Conservation (phyloP, 305 asterid genomes). For the Fraxinus paxiana region DNA sequence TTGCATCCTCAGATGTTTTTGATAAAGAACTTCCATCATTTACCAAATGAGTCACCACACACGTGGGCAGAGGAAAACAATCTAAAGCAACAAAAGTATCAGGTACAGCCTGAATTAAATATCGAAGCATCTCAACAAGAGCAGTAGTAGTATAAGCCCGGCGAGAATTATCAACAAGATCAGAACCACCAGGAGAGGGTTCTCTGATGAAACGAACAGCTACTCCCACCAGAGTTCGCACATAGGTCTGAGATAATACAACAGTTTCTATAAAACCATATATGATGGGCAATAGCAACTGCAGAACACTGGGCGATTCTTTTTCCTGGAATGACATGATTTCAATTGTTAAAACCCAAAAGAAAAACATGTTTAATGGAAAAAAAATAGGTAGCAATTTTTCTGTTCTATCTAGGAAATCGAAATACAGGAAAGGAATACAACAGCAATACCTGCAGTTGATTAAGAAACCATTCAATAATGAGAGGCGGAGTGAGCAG, state of each 20-base stretch:
- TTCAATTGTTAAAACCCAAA: conserved; percentile 24
- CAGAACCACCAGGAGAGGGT: conserved; percentile 98
- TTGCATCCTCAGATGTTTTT: conserved; percentile 62
- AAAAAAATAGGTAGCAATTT: not conserved
- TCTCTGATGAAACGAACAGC: conserved; percentile 80
- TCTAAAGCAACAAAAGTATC: conserved; percentile 95
- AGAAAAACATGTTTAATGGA: not conserved
- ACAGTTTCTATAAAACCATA: conserved; percentile 88
- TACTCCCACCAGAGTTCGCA: conserved; percentile 62
- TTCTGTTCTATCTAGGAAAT: not conserved
- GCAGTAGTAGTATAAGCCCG: conserved; percentile 88
- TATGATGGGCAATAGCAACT: conserved; percentile 84
- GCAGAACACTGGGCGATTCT: conserved; percentile 74
- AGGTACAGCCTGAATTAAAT: conserved; percentile 83
- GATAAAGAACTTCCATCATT: conserved; percentile 74
- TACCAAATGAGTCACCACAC: conserved; percentile 53
- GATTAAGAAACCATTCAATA: conserved; percentile 95
- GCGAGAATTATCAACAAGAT: conserved; percentile 89
- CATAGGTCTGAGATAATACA: conserved; percentile 87
- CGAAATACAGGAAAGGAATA: conserved; percentile 11
- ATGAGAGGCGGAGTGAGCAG: conserved; percentile 77
- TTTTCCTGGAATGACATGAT: conserved; percentile 63
- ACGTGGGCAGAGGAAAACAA: conserved; percentile 78
- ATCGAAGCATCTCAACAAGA: conserved; percentile 97
- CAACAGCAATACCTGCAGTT: conserved; percentile 69